phyloP scores from a whole-genome alignment of 2,329 filamentous ascomycete genomes.

The Fusarium ramigenum region DNA sequence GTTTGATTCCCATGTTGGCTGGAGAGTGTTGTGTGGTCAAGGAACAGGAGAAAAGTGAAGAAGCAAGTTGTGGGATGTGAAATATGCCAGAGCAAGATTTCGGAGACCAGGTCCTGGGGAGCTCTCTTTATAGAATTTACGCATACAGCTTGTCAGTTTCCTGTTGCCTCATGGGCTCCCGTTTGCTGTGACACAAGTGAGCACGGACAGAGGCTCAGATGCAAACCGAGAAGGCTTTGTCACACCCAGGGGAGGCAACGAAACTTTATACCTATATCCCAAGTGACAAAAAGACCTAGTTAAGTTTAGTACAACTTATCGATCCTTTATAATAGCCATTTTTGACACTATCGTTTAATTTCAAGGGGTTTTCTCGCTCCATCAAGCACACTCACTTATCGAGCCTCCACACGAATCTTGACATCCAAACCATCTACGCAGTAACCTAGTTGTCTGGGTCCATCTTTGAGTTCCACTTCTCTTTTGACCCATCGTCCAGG shows the following conservation, averaged over 20 bases:
- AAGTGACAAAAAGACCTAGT: not conserved
- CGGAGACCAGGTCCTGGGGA: too few species aligned
- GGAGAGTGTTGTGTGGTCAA: not conserved
- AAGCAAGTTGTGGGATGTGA: not conserved
- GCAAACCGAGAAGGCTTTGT: not conserved
- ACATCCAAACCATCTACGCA: constrained; percentile 80
- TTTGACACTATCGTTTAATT: not conserved
- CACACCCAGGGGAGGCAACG: not conserved
- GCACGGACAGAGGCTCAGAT: constrained; percentile 8
- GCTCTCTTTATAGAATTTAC: constrained; percentile 4
- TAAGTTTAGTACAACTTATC: not conserved
- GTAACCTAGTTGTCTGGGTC: constrained; percentile 83
- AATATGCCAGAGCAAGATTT: not conserved
- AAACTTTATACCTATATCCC: not conserved
- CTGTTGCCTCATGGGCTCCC: not conserved
- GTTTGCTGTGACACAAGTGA: constrained; percentile 22
- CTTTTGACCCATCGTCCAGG: constrained; percentile 75
- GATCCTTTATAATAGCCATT: not conserved
- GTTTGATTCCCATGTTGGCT: constrained; percentile 35
- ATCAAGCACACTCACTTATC: constrained; percentile 24
- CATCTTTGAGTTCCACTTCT: constrained; percentile 81
- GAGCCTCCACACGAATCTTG: constrained; percentile 73
- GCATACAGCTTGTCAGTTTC: not conserved
- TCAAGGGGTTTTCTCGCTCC: not conserved
- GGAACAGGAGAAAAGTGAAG: not conserved